These are phyloP conservation scores for Orbilia ellipsospora DNA, from an alignment of 2,329 filamentous ascomycete genomes.

Conservation along the genomic window DNA sequence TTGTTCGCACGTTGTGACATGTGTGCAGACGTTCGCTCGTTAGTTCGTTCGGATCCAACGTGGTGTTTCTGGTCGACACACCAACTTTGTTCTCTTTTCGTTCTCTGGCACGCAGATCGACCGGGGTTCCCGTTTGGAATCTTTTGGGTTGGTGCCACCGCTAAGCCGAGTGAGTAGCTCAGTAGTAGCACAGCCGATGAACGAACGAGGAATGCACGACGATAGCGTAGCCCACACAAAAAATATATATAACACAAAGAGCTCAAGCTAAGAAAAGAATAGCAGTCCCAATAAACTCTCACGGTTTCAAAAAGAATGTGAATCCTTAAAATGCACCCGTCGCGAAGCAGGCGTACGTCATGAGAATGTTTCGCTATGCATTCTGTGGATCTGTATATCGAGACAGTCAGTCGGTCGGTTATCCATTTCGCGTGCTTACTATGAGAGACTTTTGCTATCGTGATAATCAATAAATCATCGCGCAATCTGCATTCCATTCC, in stretches of 20 bases:
- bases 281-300: too few species aligned
- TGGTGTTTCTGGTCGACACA: not conserved
- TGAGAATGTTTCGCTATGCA: constrained; percentile 47
- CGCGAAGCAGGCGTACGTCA: constrained; percentile 31
- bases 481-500: not conserved
- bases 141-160: too few species aligned
- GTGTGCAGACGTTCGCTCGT: too few species aligned
- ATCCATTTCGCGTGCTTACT: constrained; percentile 9
- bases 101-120: too few species aligned
- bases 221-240: too few species aligned
- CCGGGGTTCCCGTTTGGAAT: too few species aligned
- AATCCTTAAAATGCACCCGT: not conserved
- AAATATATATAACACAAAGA: too few species aligned
- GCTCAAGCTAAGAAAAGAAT: too few species aligned
- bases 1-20: constrained; percentile 7
- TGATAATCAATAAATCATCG: not conserved
- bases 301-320: not conserved
- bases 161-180: too few species aligned
- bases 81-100: too few species aligned
- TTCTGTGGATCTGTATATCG: constrained; percentile 18
- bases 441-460: constrained; percentile 38
- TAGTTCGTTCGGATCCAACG: constrained; percentile 8
- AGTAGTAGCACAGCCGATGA: too few species aligned
- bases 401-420: not conserved
- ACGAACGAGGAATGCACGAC: too few species aligned